phyloP scores from a whole-genome alignment of 192 early-diverging fungal species.

The Coemansia umbellata region DNA sequence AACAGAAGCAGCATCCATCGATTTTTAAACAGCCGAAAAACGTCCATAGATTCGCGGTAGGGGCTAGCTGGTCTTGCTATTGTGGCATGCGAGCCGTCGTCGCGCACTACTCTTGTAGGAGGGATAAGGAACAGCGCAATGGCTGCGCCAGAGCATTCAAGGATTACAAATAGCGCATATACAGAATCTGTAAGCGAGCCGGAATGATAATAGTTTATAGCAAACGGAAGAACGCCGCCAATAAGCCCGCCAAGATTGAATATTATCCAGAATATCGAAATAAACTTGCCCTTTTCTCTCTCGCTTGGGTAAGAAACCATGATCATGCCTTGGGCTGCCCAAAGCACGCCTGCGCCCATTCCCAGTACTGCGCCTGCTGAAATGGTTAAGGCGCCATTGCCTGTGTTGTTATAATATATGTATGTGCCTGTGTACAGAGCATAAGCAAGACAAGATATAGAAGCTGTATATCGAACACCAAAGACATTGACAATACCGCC shows the following conservation, averaged over 20 bases:
- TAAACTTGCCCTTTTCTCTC: constrained; percentile 72
- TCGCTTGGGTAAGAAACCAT: constrained; percentile 81
- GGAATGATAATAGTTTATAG: constrained; percentile 57
- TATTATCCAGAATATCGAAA: constrained; percentile 79
- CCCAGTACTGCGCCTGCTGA: constrained; percentile 70
- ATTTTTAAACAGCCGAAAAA: constrained; percentile 60
- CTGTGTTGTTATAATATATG: constrained; percentile 58
- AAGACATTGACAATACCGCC: constrained; percentile 77
- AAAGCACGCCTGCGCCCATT: constrained; percentile 67
- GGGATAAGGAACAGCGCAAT: constrained; percentile 57
- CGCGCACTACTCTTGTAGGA: constrained; percentile 58
- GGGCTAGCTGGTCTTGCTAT: constrained; percentile 57
- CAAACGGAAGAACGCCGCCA: constrained; percentile 69
- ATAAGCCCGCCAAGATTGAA: constrained; percentile 73
- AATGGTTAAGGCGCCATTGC: constrained; percentile 60
- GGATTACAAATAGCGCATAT: constrained; percentile 68
- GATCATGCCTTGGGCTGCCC: constrained; percentile 71
- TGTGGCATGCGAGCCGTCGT: constrained; percentile 65
- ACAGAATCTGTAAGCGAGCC: constrained; percentile 59
- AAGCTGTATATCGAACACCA: constrained; percentile 64
- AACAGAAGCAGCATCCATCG: constrained; percentile 66
- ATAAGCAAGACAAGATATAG: constrained; percentile 63
- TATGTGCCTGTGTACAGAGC: constrained; percentile 73
- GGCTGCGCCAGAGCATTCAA: constrained; percentile 64
- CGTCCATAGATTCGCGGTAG: constrained; percentile 55